Base-by-base conservation (phyloP, 371 early-diverging fungal species). In the Circinella umbellata region DNA sequence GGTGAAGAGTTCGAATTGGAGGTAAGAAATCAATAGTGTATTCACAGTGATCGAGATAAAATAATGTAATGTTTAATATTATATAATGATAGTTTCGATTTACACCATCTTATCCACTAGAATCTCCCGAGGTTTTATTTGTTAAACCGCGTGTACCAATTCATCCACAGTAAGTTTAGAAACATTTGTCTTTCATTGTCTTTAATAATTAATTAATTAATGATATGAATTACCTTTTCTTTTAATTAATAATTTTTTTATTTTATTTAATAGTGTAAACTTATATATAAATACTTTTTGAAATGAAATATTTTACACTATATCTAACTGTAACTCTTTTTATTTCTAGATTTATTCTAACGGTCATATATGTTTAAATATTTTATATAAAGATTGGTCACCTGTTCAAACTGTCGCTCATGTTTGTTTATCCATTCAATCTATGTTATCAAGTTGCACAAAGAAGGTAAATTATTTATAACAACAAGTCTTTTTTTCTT, bases 291-390 rank as follows among this genome's bases (percentile, higher is more conserved):
- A 27, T 27, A n/a, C 27, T 27, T 27, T 27, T 27, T 27, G 27
- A 27, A 27, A 27, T 27, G 27, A 27, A 27, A 27, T 27, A 27
- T 2, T 27, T 27, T 27, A 27, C 2, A 27, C 0, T 27, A 27
- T 2, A 1, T 27, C 27, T 27, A 27, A 27, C 27, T 27, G 2
- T 27, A 27, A 27, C 27, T 27, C 2, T 27, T 27, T 27, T 27
- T 27, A 51, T n/a, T 37, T 18, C 35, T 74, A 93, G 88, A 84
- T 95, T 57, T 95, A 95, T 82, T 89, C 90, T 79, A 97, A 97
- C 79, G 97, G 97, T 27, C 96, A 96, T 72, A 95, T 96, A 66
- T 99, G 99, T 79, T 80, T 99, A 35, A 96, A 96, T 69, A 98
- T 99, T 61, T 86, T 98, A 38, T 98, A 97, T 80, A 91, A 93